A percentile compares a stretch with the other conserved stretches of the same genome.
These are phyloP conservation scores for Tylopilus rubrobrunneus DNA, from an alignment of 768 basidiomycete genomes.

Conservation along the genomic window DNA sequence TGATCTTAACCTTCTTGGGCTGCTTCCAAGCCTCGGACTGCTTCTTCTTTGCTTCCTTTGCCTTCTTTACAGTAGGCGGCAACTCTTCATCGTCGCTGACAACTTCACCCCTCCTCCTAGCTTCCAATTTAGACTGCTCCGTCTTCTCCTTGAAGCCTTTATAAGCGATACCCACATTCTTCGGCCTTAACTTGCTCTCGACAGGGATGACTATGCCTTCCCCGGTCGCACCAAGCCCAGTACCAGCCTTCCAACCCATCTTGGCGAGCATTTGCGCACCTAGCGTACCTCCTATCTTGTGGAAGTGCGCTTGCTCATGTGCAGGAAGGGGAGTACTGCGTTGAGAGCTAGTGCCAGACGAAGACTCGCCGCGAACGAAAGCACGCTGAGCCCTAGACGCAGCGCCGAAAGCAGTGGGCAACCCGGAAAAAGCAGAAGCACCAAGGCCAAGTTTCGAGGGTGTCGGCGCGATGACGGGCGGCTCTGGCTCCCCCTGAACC, in stretches of 20 bases:
- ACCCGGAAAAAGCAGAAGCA: slow-evolving; percentile 20
- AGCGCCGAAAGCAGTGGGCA: slow-evolving; percentile 40
- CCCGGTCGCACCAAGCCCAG: slow-evolving; percentile 69
- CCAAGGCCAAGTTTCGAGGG: slow-evolving; percentile 21
- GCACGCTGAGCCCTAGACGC: slow-evolving; percentile 38
- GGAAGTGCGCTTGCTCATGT: slow-evolving; percentile 77
- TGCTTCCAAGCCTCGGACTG: slow-evolving; percentile 82
- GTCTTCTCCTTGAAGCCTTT: slow-evolving; percentile 88
- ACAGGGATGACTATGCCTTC: slow-evolving; percentile 88
- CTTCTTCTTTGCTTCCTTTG: slow-evolving; percentile 55
- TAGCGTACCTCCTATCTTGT: slow-evolving; percentile 67
- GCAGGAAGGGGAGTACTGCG: slow-evolving; percentile 53
- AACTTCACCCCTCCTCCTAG: slow-evolving; percentile 64
- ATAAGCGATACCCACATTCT: slow-evolving; percentile 84
- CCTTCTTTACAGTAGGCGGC: slow-evolving; percentile 27
- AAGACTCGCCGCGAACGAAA: slow-evolving; percentile 52
- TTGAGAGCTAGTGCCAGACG: slow-evolving; percentile 38
- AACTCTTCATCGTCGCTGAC: slow-evolving; percentile 69
- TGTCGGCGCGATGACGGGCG: slow-evolving; percentile 26
- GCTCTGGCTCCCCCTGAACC: slow-evolving; percentile 28
- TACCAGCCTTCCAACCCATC: slow-evolving; percentile 91
- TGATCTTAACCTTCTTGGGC: slow-evolving; percentile 79
- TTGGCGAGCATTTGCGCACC: slow-evolving; percentile 90
- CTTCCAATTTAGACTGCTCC: slow-evolving; percentile 78
- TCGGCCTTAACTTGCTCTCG: slow-evolving; percentile 79